phyloP scores from a whole-genome alignment of 257 asterid genomes.

The Gardenia jasminoides region DNA sequence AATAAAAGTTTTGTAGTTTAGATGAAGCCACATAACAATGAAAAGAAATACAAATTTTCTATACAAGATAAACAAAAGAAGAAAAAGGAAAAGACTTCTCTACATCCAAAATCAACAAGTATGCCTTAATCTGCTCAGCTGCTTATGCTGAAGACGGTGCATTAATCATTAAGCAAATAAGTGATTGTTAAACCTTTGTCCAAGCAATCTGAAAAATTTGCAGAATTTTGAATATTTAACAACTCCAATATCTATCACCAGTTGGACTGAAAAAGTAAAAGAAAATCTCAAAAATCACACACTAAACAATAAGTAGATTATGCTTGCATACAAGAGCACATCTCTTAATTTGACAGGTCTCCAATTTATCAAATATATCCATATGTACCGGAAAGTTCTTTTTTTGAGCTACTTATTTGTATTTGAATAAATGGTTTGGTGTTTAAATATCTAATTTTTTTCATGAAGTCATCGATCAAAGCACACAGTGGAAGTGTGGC shows the following conservation, averaged over 20 bases:
- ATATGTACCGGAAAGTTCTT: no score
- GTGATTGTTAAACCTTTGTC: neutral
- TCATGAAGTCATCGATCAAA: no score
- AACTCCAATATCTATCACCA: neutral
- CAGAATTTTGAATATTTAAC: neutral
- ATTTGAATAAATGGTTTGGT: no score
- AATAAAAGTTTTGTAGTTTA: neutral
- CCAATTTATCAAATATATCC: no score
- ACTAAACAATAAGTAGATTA: no score
- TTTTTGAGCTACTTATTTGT: no score
- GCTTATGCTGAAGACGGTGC: conserved; percentile 3
- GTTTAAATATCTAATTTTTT: no score
- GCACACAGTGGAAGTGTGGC: no score
- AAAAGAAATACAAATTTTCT: conserved; percentile 2
- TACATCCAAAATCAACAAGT: neutral
- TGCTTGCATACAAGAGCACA: no score
- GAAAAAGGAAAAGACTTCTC: neutral
- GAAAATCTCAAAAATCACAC: neutral
- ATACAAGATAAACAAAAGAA: no score
- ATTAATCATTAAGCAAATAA: neutral
- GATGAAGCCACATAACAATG: neutral
- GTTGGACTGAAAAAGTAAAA: neutral
- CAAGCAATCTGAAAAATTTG: neutral
- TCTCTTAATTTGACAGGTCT: no score
- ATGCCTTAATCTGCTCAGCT: conserved; percentile 3